Percentiles rank a stretch among this genome's conserved stretches.
Conservation (phyloP, 768 basidiomycete species). For the Agaricus subrufescens region DNA sequence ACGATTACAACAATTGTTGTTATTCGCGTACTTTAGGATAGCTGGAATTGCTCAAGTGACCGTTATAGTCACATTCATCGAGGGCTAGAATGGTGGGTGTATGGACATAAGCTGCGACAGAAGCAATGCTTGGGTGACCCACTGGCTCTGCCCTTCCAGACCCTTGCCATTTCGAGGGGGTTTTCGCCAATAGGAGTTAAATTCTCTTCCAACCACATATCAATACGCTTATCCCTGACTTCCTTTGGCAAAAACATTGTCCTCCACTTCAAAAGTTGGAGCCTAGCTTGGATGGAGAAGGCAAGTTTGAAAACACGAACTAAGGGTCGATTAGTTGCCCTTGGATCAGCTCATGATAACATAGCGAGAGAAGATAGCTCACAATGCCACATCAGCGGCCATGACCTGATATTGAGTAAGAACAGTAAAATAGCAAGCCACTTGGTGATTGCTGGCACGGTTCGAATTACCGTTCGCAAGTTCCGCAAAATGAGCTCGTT, state of each 20-base stretch:
- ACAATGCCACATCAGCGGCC: constrained; percentile 70
- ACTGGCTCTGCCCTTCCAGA: constrained; percentile 54
- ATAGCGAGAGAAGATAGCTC: constrained; percentile 21
- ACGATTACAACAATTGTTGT: not conserved
- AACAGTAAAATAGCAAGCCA: constrained; percentile 42
- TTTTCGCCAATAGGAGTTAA: constrained; percentile 50
- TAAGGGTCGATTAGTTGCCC: not conserved
- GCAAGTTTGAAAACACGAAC: constrained; percentile 54
- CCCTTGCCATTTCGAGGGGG: constrained; percentile 43
- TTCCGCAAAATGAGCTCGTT: not conserved
- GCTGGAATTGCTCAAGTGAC: constrained; percentile 77
- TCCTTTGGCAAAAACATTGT: constrained; percentile 34
- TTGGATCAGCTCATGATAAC: not conserved
- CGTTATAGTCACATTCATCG: constrained; percentile 72
- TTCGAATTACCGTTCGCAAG: not conserved
- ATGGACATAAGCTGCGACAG: not conserved
- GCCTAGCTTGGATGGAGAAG: constrained; percentile 26
- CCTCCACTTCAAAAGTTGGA: constrained; percentile 27
- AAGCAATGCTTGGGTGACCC: constrained; percentile 20
- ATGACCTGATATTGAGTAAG: constrained; percentile 55
- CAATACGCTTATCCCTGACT: constrained; percentile 34
- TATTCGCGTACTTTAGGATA: constrained; percentile 60
- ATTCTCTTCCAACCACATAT: constrained; percentile 36
- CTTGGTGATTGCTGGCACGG: constrained; percentile 25
- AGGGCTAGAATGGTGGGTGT: constrained; percentile 34